Percentiles rank a stretch among this genome's conserved stretches.
phyloP scores from a whole-genome alignment of 805 yeast species.

The Candida railenensis region DNA sequence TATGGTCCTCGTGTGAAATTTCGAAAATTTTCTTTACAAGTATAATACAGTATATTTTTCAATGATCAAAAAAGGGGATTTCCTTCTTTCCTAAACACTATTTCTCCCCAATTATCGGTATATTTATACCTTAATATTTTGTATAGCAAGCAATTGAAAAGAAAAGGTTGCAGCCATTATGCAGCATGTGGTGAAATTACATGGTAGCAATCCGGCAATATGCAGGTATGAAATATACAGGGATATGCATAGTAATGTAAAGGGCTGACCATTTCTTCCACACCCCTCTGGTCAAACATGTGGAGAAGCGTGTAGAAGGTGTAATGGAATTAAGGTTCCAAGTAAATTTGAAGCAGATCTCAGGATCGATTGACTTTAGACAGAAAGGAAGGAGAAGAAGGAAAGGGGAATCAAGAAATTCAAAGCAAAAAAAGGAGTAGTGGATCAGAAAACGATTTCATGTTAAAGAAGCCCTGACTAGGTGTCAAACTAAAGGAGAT shows the following conservation, averaged over 20 bases:
- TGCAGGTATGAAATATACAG: neutral
- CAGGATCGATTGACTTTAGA: no score
- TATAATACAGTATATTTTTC: neutral
- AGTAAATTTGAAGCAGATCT: no score
- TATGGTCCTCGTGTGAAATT: no score
- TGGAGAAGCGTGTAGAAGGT: neutral
- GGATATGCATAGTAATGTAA: no score
- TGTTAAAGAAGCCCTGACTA: no score
- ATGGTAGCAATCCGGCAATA: neutral
- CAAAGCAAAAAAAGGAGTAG: no score
- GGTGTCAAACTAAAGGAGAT: no score
- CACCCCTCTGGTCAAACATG: neutral
- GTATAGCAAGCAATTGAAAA: constrained; percentile 1
- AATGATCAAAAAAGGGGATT: no score
- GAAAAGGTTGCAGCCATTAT: constrained; percentile 5
- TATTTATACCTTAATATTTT: neutral
- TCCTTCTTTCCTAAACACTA: no score
- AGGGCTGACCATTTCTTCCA: neutral
- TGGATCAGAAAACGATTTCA: no score
- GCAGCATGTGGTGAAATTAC: constrained; percentile 2
- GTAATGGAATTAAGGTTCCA: neutral
- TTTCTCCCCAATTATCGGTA: neutral
- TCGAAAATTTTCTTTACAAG: neutral
- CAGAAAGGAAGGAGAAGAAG: no score
- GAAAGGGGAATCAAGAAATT: no score